These are phyloP conservation scores for Polygonum aviculare DNA, from an alignment of 148 eudicot genomes.

Conservation along the genomic window DNA sequence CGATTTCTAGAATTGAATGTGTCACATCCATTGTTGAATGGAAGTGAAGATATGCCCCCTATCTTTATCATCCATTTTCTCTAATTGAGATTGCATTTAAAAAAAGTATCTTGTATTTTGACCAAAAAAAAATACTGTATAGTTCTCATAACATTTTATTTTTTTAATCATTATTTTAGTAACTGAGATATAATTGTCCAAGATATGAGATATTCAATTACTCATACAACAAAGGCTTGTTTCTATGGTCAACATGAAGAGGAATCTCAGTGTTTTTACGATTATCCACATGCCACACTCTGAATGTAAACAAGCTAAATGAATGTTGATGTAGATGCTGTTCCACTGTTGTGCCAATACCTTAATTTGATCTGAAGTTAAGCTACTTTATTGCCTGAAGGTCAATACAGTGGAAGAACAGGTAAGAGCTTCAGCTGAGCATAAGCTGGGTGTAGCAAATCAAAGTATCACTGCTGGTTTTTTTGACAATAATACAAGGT, in stretches of 20 bases:
- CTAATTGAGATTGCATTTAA: neutral
- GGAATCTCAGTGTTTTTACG: neutral
- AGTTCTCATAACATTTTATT: neutral
- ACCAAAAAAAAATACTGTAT: neutral
- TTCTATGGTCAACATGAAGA: neutral
- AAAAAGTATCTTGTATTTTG: neutral
- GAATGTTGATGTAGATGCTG: neutral
- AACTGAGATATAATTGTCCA: neutral
- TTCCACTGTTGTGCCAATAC: neutral
- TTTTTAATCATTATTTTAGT: neutral
- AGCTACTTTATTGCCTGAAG: conserved; percentile 22
- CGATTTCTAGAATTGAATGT: neutral
- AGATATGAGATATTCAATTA: neutral
- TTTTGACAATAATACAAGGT: conserved; percentile 98
- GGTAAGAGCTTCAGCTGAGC: conserved; percentile 98
- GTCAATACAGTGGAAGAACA: conserved; percentile 92
- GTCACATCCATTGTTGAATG: neutral
- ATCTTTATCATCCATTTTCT: neutral
- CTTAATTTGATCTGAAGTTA: neutral
- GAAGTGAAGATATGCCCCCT: neutral
- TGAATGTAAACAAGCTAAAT: neutral
- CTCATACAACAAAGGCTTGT: neutral
- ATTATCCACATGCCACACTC: neutral
- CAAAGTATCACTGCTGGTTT: conserved; percentile 99
- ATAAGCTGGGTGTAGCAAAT: conserved; percentile 98